These are phyloP conservation scores for Boletus rufocinnamomeus DNA, from an alignment of 768 basidiomycete species.

Conservation along the genomic window DNA sequence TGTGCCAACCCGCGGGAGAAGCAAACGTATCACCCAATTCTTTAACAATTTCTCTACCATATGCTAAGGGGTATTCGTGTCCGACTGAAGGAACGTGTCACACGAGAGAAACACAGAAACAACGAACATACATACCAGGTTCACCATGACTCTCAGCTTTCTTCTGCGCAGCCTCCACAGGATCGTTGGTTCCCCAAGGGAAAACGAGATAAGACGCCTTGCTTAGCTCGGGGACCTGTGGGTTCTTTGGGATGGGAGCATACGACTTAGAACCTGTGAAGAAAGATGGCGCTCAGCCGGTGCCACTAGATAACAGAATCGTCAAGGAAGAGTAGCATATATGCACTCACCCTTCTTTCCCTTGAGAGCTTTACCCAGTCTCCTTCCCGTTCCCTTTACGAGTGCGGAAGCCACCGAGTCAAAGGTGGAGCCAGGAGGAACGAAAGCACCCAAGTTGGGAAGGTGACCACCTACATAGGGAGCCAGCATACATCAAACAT, in stretches of 20 bases:
- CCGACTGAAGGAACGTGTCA: too few relatives aligned
- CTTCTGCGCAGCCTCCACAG: constrained; percentile 47
- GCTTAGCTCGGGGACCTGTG: constrained; percentile 12
- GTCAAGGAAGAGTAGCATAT: neutral
- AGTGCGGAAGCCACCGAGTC: constrained; percentile 16
- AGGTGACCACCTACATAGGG: too few relatives aligned
- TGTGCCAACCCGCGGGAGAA: too few relatives aligned
- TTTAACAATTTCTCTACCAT: too few relatives aligned
- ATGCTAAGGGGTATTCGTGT: too few relatives aligned
- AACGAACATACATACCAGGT: constrained; percentile 11
- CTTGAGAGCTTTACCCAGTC: constrained; percentile 14
- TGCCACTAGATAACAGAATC: too few relatives aligned
- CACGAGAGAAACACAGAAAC: too few relatives aligned
- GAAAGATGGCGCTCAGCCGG: too few relatives aligned
- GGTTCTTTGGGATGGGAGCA: constrained; percentile 15
- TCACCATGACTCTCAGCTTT: constrained; percentile 19
- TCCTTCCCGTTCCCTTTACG: constrained; percentile 3
- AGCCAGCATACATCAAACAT: too few relatives aligned
- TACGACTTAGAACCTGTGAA: constrained; percentile 10
- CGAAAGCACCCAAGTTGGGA: too few relatives aligned
- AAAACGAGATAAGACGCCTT: constrained; percentile 69
- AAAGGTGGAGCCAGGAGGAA: too few relatives aligned
- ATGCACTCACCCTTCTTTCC: constrained; percentile 19
- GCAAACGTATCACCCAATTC: too few relatives aligned
- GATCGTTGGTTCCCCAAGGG: constrained; percentile 85